Base-by-base conservation (phyloP, 2,329 filamentous ascomycete species). In the Chaetomiaceae sp. region DNA sequence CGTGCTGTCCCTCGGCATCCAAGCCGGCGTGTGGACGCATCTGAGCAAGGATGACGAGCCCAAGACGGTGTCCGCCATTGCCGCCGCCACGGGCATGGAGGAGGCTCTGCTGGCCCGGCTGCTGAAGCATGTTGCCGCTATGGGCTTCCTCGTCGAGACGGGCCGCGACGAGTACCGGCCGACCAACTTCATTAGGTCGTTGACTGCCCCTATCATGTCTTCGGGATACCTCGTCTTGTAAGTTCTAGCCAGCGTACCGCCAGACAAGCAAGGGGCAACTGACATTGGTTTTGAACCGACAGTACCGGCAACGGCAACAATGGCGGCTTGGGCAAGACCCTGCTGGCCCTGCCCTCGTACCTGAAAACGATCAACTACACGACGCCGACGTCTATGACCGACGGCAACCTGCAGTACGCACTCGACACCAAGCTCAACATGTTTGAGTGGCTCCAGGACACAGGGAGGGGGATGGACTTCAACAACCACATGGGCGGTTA, bases 141-240 rank as follows among this genome's bases (percentile, higher is more conserved):
- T 73, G 68, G 71, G 72, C 0, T 71, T 73, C 54, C 60, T 75
- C 42, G 59, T 61, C 0, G 71, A 74, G 54, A 63, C 64, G 0
- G 68, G 61, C 0, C 47, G 54, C 0, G 69, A 74, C 39, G 64
- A 67, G 25, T 75, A 73, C 58, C 58, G 61, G 57, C 61, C 66
- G 0, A 74, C 69, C 51, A 72, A 69, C 60, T 74, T 71, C 51
- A 63, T 66, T 39, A 70, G 63, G 38, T 65, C 69, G 0, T 56
- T 74, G 47, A 65, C 63, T 37, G 61, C 71, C 20, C 63, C 66
- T 4, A 61, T 67, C 17, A 69, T 75, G 12, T 62, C 64, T 0
- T 65, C 64, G 15, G 67, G 68, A 1, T 74, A 74, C 29, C 51
- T 55, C 11, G 53, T 51, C 47, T 31, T 58, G 60, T 62, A 38